phyloP scores from a whole-genome alignment of 305 asterid species.

The Rubia tinctorum region DNA sequence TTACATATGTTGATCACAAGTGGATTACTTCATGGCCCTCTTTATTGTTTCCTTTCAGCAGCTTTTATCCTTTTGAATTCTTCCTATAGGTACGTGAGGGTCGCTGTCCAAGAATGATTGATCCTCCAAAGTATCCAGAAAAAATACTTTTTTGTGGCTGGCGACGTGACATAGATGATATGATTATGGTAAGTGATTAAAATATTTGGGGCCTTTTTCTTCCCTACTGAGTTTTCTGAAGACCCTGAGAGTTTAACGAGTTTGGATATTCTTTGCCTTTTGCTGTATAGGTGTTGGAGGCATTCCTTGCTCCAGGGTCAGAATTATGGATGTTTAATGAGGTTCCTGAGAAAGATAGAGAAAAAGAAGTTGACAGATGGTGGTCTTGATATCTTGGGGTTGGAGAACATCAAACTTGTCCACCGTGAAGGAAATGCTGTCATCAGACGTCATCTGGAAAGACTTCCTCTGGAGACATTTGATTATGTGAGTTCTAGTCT shows the following conservation, averaged over 20 bases:
- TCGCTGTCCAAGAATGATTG: slow-evolving; percentile 56
- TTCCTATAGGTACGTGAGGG: slow-evolving; percentile 63
- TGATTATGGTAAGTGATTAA: slow-evolving; percentile 84
- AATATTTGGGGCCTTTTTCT: not conserved
- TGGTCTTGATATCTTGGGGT: slow-evolving; percentile 81
- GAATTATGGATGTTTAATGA: slow-evolving; percentile 98
- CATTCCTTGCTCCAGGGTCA: slow-evolving; percentile 84
- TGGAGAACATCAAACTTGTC: slow-evolving; percentile 77
- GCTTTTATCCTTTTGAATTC: not conserved
- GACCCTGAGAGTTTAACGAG: not conserved
- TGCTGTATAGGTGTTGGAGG: slow-evolving; percentile 74
- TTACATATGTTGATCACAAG: not conserved
- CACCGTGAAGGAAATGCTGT: slow-evolving; percentile 94
- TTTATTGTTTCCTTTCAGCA: slow-evolving; percentile 11
- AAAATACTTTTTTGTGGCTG: slow-evolving; percentile 93
- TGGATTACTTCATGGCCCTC: not conserved
- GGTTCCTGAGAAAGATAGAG: slow-evolving; percentile 80
- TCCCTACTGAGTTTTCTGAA: not conserved
- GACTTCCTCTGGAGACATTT: slow-evolving; percentile 89
- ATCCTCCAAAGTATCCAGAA: slow-evolving; percentile 95
- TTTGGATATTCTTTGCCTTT: slow-evolving; percentile 11
- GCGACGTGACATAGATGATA: slow-evolving; percentile 98
- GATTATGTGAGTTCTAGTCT: slow-evolving; percentile 77
- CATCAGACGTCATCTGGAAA: slow-evolving; percentile 89
- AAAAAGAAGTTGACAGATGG: slow-evolving; percentile 76